Evolutionary conservation across 345 rosid species (phyloP).

Genomic region (Acer campestre): DNA sequence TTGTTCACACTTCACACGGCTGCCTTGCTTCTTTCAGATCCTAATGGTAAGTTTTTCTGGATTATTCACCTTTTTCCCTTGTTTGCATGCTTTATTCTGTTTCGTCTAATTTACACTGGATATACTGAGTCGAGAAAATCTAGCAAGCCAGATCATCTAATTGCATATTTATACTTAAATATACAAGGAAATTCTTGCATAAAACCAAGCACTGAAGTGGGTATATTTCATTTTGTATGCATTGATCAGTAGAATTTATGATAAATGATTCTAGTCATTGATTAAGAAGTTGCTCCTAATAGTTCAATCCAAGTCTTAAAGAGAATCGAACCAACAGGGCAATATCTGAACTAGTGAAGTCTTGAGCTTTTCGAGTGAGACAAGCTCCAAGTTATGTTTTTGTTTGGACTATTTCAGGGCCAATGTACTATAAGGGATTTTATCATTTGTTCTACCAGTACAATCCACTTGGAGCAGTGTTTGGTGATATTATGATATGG

Average conservation of each 20-base stretch:
- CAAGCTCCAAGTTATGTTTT: background rate
- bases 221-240: background rate
- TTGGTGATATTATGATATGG: conserved; percentile 50
- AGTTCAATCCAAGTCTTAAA: background rate
- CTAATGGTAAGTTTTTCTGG: conserved; percentile 43
- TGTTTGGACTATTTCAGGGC: conserved; percentile 47
- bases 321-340: too few relatives aligned
- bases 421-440: conserved; percentile 72
- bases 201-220: background rate
- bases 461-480: conserved; percentile 58
- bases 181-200: background rate
- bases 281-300: background rate
- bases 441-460: conserved; percentile 70
- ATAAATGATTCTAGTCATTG: background rate
- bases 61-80: background rate
- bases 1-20: background rate
- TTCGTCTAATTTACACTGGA: background rate
- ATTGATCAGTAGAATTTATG: background rate
- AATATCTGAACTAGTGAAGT: background rate
- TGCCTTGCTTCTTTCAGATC: conserved; percentile 31
- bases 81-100: background rate
- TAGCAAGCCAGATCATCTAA: background rate
- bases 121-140: background rate
- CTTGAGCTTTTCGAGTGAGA: background rate
- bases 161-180: background rate